Evolutionary conservation across 176 grass and related monocot genomes (phyloP), one percentile per base, ranked within the genome.

Genomic region (Avena atlantica): DNA sequence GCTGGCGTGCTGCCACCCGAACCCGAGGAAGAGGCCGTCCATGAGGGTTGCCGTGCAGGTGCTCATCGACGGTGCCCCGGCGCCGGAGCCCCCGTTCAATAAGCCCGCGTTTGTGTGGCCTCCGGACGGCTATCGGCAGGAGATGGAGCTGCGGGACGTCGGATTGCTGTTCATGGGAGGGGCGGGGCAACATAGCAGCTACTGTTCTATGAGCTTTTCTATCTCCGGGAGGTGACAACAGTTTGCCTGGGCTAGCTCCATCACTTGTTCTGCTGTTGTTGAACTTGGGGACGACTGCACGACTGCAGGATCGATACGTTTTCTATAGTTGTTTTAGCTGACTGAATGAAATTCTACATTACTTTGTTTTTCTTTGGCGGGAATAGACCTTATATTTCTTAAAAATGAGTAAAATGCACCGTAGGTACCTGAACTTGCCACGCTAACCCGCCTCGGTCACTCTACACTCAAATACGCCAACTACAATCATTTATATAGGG

Each of bases 1-100:
- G 2, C 23, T 93, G 91, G 85, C 77, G 53, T 93, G 91, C 73
- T 93, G 91, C 85, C 88, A 93, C 74, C 91, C 91, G 15, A 88
- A 87, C 61, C 77, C 85, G 65, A 76, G 76, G 76, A 45, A 82
- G 88, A 81, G 88, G 56, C 88, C 85, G 64, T 92, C 88, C 20
- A 89, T 87, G 87, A 77, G 87, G 91, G 21, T 67, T 63, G 62
- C 51, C 9, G 74, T 93, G 70, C 91, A 93, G 88, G 91, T 93
- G 17, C 45, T 93, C 8, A 27, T 62, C 13, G 88, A 78, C 2
- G 91, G 81, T 14, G 81, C 78, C 3, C 12, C 25, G 27, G 76
- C 85, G 19, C 91, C 81, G 23, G 87, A 84, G 70, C 87, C 87
- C 6, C 74, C 74, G 13, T 3, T 56, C 6, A 53, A 83, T 66